Percentiles rank a stretch among this genome's conserved stretches.
These are phyloP conservation scores for Rhynchospora pubera DNA, from an alignment of 176 grass and related monocot genomes.

Conservation along the genomic window DNA sequence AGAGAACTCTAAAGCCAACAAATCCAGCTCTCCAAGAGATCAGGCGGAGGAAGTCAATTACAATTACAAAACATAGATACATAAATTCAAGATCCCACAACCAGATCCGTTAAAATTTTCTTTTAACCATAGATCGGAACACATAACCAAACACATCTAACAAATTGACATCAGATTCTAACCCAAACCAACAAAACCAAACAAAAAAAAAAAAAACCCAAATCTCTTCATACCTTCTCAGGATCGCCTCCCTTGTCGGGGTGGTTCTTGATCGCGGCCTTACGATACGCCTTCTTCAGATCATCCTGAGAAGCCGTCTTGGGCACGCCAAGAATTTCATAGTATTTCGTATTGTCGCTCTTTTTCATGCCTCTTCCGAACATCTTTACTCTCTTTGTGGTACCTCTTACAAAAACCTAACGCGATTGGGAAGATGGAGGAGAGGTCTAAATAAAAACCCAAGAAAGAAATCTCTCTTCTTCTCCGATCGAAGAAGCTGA, in stretches of 20 bases:
- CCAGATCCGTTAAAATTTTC: neutral
- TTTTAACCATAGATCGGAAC: neutral
- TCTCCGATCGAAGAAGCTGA: neutral
- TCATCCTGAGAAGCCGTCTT: conserved; percentile 89
- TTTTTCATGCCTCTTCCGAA: conserved; percentile 88
- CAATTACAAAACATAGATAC: neutral
- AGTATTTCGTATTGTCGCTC: conserved; percentile 97
- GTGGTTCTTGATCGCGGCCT: conserved; percentile 99
- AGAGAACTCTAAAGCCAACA: neutral
- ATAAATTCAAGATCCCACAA: neutral
- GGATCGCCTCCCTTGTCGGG: conserved; percentile 97
- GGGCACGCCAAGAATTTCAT: conserved; percentile 93
- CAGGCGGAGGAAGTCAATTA: neutral
- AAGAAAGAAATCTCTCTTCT: neutral
- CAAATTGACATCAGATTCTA: neutral
- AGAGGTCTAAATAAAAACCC: neutral
- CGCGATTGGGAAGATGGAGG: neutral
- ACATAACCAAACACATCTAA: neutral
- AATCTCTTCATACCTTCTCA: conserved; percentile 59
- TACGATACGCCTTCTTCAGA: conserved; percentile 99
- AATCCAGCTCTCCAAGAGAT: neutral
- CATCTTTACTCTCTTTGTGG: conserved; percentile 43
- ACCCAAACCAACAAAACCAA: conserved; percentile 7
- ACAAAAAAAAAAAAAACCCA: neutral
- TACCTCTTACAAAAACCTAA: neutral